Base-by-base conservation (phyloP, 176 grass and related monocot genomes). In the Raddia guianensis region DNA sequence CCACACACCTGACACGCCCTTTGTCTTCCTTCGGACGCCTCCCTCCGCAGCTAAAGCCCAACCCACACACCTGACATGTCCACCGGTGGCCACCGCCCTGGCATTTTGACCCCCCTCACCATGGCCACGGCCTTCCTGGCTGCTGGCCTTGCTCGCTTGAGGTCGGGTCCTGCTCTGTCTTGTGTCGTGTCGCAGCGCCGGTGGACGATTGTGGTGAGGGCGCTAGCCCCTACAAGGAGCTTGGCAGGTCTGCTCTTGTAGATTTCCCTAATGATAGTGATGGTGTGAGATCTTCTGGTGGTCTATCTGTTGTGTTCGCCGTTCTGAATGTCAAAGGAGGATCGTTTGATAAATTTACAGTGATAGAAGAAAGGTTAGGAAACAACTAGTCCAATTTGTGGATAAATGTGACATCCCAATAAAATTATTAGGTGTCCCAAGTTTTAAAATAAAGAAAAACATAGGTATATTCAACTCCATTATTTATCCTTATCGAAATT, bases 221-320 rank as follows among this genome's bases (percentile, higher is more conserved):
- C 56, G 20, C 63, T 48, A 64, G 70, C 21, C 48, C 79, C 11
- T 89, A 82, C 59, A 89, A 86, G 78, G 77, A 86, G 67, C 78
- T 89, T 20, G 83, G 78, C 86, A 72, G 5, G 83, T 77, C 35
- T 16, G 51, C 68, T 16, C 15, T 61, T n/a, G 15, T 46, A 14
- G 13, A 21, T 34, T 62, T 66, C 48, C 50, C 15, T 12, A 32
- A 18, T 46, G 7, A 54, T 7, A 6, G 2, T 10, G 4, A 59
- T 40, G 40, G 16, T 11, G 59, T 37, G 51, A 3, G 42, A 9
- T 43, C 47, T 11, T 77, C 2, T 62, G 8, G 12, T 18, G 34
- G 8, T 27, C 59, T 14, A 32, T 51, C 5, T 49, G 5, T 5
- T 32, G 5, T 27, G 8, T 10, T 37, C 64, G 0, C 50, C 37